Percentiles rank a stretch among this genome's conserved stretches.
Conservation (phyloP, 371 early-diverging fungal species). For the Mortierella sp. region DNA sequence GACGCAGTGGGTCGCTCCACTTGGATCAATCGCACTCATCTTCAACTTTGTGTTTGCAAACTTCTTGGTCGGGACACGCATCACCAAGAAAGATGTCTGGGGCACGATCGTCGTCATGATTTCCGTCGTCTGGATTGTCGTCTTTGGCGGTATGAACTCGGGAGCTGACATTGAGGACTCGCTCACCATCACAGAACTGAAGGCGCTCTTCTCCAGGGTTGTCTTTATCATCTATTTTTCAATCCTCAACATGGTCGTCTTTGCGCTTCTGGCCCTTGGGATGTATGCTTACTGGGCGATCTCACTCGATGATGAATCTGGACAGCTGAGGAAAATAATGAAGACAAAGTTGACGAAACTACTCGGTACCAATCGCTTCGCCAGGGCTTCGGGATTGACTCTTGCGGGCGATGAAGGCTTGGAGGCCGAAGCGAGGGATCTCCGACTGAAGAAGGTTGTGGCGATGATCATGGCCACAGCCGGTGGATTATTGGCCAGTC, state of each 20-base stretch:
- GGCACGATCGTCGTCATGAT: slow-evolving; percentile 75
- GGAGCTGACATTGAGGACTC: slow-evolving; percentile 68
- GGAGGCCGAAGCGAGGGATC: slow-evolving; percentile 27
- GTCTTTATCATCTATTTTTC: slow-evolving; percentile 77
- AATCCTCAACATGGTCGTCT: slow-evolving; percentile 64
- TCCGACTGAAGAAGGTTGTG: slow-evolving; percentile 60
- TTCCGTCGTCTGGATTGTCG: slow-evolving; percentile 76
- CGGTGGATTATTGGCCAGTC: slow-evolving; percentile 73
- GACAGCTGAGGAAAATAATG: slow-evolving; percentile 48
- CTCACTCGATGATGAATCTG: slow-evolving; percentile 48
- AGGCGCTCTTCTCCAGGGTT: slow-evolving; percentile 64
- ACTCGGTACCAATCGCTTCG: slow-evolving; percentile 21
- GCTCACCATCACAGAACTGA: slow-evolving; percentile 68
- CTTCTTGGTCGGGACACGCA: slow-evolving; percentile 73
- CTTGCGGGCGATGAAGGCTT: slow-evolving; percentile 35
- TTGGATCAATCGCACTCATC: slow-evolving; percentile 75
- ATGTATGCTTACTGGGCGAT: slow-evolving; percentile 68
- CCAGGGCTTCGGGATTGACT: slow-evolving; percentile 29
- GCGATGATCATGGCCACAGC: slow-evolving; percentile 71
- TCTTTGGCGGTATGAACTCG: slow-evolving; percentile 76
- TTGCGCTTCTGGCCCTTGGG: slow-evolving; percentile 61
- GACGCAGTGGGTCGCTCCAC: slow-evolving; percentile 80
- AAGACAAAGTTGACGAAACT: slow-evolving; percentile 23
- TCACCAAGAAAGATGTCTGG: slow-evolving; percentile 70
- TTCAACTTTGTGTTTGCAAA: slow-evolving; percentile 80